Conservation (phyloP, 1,284 basidiomycete species). For the Microbotryomycetes sp. region DNA sequence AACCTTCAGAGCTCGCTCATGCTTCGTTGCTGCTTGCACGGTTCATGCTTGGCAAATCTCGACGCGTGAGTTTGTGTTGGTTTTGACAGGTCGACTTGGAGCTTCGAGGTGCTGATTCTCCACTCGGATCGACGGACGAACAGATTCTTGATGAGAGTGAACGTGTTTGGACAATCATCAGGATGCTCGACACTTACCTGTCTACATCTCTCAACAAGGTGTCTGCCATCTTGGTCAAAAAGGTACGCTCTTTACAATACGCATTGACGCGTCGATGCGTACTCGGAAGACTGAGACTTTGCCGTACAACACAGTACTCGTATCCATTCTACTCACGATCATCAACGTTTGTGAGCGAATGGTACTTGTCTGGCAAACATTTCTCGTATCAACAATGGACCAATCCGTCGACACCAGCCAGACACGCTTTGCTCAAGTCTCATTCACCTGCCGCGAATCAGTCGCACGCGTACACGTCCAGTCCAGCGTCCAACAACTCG, state of each 20-base stretch:
- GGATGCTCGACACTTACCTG: slow-evolving; percentile 76
- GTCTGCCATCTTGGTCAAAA: slow-evolving; percentile 90
- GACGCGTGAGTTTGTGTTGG: slow-evolving; percentile 27
- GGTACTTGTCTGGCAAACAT: slow-evolving; percentile 58
- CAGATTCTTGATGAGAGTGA: slow-evolving; percentile 60
- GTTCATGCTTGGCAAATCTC: slow-evolving; percentile 47
- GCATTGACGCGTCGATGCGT: not conserved
- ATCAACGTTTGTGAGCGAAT: slow-evolving; percentile 83
- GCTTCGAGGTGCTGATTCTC: slow-evolving; percentile 18
- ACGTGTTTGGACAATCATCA: slow-evolving; percentile 58
- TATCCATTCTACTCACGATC: slow-evolving; percentile 90
- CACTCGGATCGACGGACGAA: slow-evolving; percentile 1
- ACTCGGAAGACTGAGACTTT: not conserved
- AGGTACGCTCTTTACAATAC: slow-evolving; percentile 42
- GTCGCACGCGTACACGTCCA: slow-evolving; percentile 14
- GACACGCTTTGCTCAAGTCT: slow-evolving; percentile 20
- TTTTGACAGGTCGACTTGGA: too few relatives aligned
- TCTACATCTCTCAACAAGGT: slow-evolving; percentile 78
- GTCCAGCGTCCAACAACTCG: slow-evolving; percentile 7
- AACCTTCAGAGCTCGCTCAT: slow-evolving; percentile 77
- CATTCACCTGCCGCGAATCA: slow-evolving; percentile 15
- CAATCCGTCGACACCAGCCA: slow-evolving; percentile 30
- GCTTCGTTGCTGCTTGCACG: slow-evolving; percentile 84
- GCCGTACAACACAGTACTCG: slow-evolving; percentile 55
- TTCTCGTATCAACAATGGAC: slow-evolving; percentile 39